Base-by-base conservation (phyloP, 805 yeast genomes). In the Barnettozyma sucrosica region DNA sequence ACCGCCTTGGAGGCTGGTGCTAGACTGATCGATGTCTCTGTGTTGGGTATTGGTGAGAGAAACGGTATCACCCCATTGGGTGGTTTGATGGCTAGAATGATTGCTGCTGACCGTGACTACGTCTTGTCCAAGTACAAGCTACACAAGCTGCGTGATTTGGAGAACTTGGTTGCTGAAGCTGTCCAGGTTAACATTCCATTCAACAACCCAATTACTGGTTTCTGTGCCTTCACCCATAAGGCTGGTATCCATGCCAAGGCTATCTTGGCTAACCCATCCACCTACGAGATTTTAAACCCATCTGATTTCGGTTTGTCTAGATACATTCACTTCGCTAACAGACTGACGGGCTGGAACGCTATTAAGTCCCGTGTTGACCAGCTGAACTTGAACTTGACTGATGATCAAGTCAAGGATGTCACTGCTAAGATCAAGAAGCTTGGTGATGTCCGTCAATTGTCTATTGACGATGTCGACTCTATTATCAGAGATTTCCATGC, bases 241-340 rank as follows among this genome's bases (percentile, higher is more conserved):
- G 99, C 99, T 50, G 99, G 99, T 70, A 90, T 92, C 66, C 99
- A 92, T 68, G 98, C 99, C 62, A 92, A 93, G 77, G 98, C 98
- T 49, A 92, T 92, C 58, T 79, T 92, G 56, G 99, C 99, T 50
- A 93, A 92, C 72, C 99, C 99, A 53, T 89, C 97, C 41, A 93
- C 98, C n/a, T 92, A 92, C 69, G 99, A 92, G 76, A 92, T 92
- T 63, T 77, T 92, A 66, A 85, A 85, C 66, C 99, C 99, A 48
- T 72, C 85, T 25, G 99, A 92, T 71, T 92, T 92, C 63, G 99
- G 99, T 66, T 80, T 92, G 66, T 83, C 95, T 48, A 82, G 99
- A 66, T 92, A 92, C 69, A 92, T 92, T 65, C 99, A 93, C 70
- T 93, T 92, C 67, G 98, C 98, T 59, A 92, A 92, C 79, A 83